A percentile compares a stretch with the other conserved stretches of the same genome.
These are phyloP conservation scores for Cordyceps tenuipes DNA, from an alignment of 2,329 filamentous ascomycete genomes.

Conservation along the genomic window DNA sequence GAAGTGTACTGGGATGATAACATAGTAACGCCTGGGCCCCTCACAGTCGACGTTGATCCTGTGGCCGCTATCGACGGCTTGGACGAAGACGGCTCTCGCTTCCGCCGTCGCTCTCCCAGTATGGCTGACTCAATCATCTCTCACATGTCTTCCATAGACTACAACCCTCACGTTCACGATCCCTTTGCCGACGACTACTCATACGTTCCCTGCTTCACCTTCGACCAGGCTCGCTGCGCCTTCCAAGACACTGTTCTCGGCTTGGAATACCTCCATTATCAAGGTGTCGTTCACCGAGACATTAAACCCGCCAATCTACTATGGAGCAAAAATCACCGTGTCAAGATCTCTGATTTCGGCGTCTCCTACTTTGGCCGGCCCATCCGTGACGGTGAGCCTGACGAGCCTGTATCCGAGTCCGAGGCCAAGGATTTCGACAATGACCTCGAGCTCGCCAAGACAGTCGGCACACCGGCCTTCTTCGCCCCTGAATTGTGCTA, in stretches of 20 bases:
- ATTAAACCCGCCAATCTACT: conserved; percentile 88
- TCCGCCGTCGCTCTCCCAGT: conserved; percentile 66
- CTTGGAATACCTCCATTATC: conserved; percentile 85
- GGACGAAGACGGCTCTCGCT: conserved; percentile 50
- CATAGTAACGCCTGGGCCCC: conserved; percentile 43
- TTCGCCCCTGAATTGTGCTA: conserved; percentile 96
- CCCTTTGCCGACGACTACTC: conserved; percentile 78
- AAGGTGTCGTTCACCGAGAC: conserved; percentile 75
- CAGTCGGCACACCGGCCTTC: conserved; percentile 93
- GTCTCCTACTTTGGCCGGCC: conserved; percentile 94
- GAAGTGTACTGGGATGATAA: conserved; percentile 38
- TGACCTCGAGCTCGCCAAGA: conserved; percentile 93
- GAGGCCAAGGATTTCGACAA: conserved; percentile 85
- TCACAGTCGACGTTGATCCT: conserved; percentile 44
- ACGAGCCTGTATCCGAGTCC: conserved; percentile 66
- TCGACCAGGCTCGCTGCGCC: conserved; percentile 70
- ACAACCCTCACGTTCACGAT: conserved; percentile 49
- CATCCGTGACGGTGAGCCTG: conserved; percentile 71
- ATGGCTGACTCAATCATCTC: conserved; percentile 70
- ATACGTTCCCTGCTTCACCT: conserved; percentile 87
- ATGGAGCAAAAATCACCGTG: conserved; percentile 72
- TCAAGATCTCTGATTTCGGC: conserved; percentile 98
- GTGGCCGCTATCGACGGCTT: conserved; percentile 57
- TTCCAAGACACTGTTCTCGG: conserved; percentile 92
- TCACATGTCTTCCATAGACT: conserved; percentile 59